A percentile compares a stretch with the other conserved stretches of the same genome.
Evolutionary conservation across 2,329 filamentous ascomycete species (phyloP).

Genomic region (Exutisphaerella laricina): DNA sequence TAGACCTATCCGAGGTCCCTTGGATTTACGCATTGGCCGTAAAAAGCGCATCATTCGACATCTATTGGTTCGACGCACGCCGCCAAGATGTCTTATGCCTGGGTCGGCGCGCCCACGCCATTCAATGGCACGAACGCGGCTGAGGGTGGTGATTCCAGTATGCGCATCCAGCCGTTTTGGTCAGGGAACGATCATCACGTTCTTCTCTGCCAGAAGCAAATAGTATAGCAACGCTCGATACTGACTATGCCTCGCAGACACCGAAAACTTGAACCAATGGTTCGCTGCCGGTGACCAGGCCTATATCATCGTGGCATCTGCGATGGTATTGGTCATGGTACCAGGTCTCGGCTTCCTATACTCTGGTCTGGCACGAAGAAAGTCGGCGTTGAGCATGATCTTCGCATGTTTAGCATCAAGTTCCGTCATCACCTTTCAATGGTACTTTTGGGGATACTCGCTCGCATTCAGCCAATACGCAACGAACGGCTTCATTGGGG

Average conservation of each 20-base stretch:
- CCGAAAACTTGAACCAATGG: slow-evolving; percentile 92
- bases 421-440: slow-evolving; percentile 90
- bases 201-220: slow-evolving; percentile 7
- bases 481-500: slow-evolving; percentile 84
- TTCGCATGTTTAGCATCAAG: slow-evolving; percentile 95
- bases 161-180: slow-evolving; percentile 34
- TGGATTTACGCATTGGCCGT: background rate
- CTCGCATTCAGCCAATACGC: slow-evolving; percentile 79
- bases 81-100: slow-evolving; percentile 45
- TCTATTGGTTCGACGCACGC: background rate
- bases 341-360: slow-evolving; percentile 97
- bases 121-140: slow-evolving; percentile 53
- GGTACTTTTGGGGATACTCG: slow-evolving; percentile 99
- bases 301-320: slow-evolving; percentile 82
- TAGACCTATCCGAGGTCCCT: background rate
- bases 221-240: too few relatives aligned
- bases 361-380: slow-evolving; percentile 92
- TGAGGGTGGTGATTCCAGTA: slow-evolving; percentile 73
- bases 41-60: background rate
- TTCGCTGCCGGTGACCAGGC: slow-evolving; percentile 86
- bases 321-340: slow-evolving; percentile 95
- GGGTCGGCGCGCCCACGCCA: slow-evolving; percentile 40
- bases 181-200: slow-evolving; percentile 11
- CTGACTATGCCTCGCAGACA: slow-evolving; percentile 54
- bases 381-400: slow-evolving; percentile 94